A percentile compares a stretch with the other conserved stretches of the same genome.
Evolutionary conservation across 2,329 filamentous ascomycete species (phyloP).

Genomic region (Fonsecaea monophora): DNA sequence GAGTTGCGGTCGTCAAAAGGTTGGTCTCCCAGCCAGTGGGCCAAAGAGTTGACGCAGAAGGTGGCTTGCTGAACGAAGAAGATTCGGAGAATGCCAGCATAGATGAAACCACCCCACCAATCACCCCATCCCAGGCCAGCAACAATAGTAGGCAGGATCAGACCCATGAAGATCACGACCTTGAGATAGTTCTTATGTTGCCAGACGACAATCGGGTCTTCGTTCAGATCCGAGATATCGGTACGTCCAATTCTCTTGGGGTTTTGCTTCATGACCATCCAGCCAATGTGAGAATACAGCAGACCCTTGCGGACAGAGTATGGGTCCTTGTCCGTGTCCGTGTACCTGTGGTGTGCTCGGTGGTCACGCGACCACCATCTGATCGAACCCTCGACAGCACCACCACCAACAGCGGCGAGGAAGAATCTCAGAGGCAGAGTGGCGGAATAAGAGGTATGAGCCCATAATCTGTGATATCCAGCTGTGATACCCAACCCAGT

Average conservation of each 20-base stretch:
- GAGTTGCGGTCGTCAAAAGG: conserved; percentile 93
- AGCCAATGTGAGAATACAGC: conserved; percentile 82
- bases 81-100: conserved; percentile 82
- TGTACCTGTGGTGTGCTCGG: conserved; percentile 88
- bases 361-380: conserved; percentile 90
- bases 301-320: conserved; percentile 91
- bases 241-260: conserved; percentile 86
- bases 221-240: conserved; percentile 86
- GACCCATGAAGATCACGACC: conserved; percentile 76
- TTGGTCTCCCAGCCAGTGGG: conserved; percentile 90
- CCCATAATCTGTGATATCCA: conserved; percentile 83
- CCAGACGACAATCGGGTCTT: conserved; percentile 83
- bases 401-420: conserved; percentile 79
- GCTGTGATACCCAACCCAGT: conserved; percentile 81
- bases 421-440: conserved; percentile 78
- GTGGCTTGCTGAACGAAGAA: conserved; percentile 92
- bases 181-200: conserved; percentile 88
- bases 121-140: conserved; percentile 82
- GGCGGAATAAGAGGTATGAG: conserved; percentile 83
- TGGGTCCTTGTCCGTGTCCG: conserved; percentile 89
- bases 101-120: conserved; percentile 81
- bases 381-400: conserved; percentile 83
- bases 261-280: conserved; percentile 95
- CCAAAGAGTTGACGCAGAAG: conserved; percentile 90
- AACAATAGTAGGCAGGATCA: conserved; percentile 76